Conservation (phyloP, 352 stramenopile species). For the Pythium sp. region DNA sequence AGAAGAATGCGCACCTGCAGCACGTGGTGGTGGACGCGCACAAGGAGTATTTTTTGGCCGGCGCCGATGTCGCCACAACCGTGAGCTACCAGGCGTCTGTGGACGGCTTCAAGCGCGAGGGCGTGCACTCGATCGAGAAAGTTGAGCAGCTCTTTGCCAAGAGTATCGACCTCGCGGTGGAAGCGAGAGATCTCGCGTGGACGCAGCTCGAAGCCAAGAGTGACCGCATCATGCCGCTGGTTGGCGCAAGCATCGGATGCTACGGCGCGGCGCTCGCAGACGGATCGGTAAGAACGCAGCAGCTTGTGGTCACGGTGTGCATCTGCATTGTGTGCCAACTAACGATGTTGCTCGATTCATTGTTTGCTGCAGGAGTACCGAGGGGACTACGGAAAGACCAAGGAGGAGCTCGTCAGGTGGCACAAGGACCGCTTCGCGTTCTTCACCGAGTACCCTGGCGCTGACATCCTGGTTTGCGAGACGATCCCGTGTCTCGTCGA, state of each 20-base stretch:
- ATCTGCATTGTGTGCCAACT: neutral
- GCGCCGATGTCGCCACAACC: conserved; percentile 78
- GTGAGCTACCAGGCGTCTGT: conserved; percentile 86
- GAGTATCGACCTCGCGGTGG: conserved; percentile 70
- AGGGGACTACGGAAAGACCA: conserved; percentile 71
- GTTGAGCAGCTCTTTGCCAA: conserved; percentile 67
- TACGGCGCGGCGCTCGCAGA: conserved; percentile 82
- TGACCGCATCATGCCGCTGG: conserved; percentile 56
- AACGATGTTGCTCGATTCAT: neutral
- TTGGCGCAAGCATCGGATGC: conserved; percentile 84
- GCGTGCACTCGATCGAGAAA: conserved; percentile 33
- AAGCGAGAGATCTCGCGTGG: conserved; percentile 64
- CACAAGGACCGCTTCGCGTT: conserved; percentile 73
- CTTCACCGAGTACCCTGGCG: conserved; percentile 46
- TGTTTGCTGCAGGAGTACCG: conserved; percentile 66
- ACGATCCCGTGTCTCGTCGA: conserved; percentile 85
- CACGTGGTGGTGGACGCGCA: conserved; percentile 67
- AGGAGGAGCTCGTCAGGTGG: conserved; percentile 68
- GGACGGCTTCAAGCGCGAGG: conserved; percentile 76
- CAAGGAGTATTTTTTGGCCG: conserved; percentile 69
- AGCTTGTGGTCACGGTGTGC: neutral
- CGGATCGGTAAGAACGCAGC: conserved; percentile 54
- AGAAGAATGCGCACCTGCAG: conserved; percentile 46
- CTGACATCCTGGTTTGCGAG: conserved; percentile 82
- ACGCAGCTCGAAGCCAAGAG: conserved; percentile 28